phyloP scores from a whole-genome alignment of 768 basidiomycete genomes.

The Mycena polygramma region DNA sequence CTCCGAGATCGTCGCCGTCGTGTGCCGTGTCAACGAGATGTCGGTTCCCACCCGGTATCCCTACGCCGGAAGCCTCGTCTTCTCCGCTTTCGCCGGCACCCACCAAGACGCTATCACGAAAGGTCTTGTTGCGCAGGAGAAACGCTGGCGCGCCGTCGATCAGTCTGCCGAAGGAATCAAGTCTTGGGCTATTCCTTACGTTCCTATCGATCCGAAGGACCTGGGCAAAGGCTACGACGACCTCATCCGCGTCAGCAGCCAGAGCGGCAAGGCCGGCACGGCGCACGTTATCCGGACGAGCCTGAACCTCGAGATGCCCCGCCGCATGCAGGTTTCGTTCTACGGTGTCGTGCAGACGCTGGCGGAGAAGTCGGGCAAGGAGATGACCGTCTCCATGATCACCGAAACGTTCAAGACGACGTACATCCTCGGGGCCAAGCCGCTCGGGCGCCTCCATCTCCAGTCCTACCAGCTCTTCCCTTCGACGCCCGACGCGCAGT shows the following conservation, averaged over 20 bases:
- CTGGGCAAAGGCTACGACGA: slow-evolving; percentile 89
- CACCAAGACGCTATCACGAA: slow-evolving; percentile 99
- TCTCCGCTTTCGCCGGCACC: slow-evolving; percentile 97
- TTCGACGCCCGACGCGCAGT: slow-evolving; percentile 52
- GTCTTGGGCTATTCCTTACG: slow-evolving; percentile 84
- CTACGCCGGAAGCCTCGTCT: slow-evolving; percentile 97
- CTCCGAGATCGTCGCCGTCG: slow-evolving; percentile 83
- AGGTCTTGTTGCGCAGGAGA: slow-evolving; percentile 88
- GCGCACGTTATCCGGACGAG: slow-evolving; percentile 86
- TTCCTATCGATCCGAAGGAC: slow-evolving; percentile 88
- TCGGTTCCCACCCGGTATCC: slow-evolving; percentile 96
- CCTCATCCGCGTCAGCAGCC: slow-evolving; percentile 90
- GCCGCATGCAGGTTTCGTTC: slow-evolving; percentile 86
- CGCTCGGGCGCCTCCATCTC: slow-evolving; percentile 73
- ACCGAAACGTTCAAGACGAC: slow-evolving; percentile 75
- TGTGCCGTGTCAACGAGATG: slow-evolving; percentile 92
- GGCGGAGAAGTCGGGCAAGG: slow-evolving; percentile 82
- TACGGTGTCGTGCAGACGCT: slow-evolving; percentile 83
- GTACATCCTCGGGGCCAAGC: slow-evolving; percentile 73
- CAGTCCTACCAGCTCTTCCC: slow-evolving; percentile 70
- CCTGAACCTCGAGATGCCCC: slow-evolving; percentile 80
- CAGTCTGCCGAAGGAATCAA: slow-evolving; percentile 56
- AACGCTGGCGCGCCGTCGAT: slow-evolving; percentile 55
- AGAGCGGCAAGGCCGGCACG: slow-evolving; percentile 88
- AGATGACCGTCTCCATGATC: slow-evolving; percentile 84